phyloP scores from a whole-genome alignment of 1,284 basidiomycete genomes.

The Malassezia yamatoensis region DNA sequence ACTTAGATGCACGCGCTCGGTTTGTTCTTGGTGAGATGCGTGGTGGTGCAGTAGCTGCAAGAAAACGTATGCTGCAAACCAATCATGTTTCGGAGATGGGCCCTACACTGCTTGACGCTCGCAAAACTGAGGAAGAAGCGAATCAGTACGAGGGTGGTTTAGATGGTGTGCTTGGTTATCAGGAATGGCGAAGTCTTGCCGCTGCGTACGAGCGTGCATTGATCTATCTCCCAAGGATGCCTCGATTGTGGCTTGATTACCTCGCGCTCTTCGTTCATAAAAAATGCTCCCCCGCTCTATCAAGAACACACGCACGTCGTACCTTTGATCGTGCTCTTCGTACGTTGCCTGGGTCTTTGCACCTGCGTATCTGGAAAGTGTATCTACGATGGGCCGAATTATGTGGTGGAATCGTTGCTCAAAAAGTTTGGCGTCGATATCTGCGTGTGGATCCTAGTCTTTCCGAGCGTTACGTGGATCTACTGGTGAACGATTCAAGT shows the following conservation, averaged over 20 bases:
- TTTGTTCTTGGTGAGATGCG: constrained; percentile 69
- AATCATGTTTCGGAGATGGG: constrained; percentile 53
- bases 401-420: constrained; percentile 71
- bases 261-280: constrained; percentile 81
- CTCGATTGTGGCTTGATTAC: constrained; percentile 87
- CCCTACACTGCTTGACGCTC: constrained; percentile 33
- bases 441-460: constrained; percentile 54
- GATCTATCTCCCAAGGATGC: constrained; percentile 88
- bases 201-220: constrained; percentile 83
- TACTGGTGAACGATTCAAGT: constrained; percentile 30
- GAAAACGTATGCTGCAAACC: constrained; percentile 49
- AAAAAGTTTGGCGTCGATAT: constrained; percentile 80
- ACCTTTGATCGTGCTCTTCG: constrained; percentile 91
- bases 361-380: constrained; percentile 81
- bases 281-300: constrained; percentile 70
- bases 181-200: constrained; percentile 83
- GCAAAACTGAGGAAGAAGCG: constrained; percentile 60
- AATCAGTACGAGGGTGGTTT: constrained; percentile 67
- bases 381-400: constrained; percentile 90
- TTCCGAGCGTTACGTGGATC: constrained; percentile 38
- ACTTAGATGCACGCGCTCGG: constrained; percentile 69
- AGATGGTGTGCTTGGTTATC: constrained; percentile 77
- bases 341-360: constrained; percentile 85
- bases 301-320: constrained; percentile 77
- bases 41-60: constrained; percentile 46